phyloP scores from a whole-genome alignment of 306 rosid species.

The Pueraria montana region DNA sequence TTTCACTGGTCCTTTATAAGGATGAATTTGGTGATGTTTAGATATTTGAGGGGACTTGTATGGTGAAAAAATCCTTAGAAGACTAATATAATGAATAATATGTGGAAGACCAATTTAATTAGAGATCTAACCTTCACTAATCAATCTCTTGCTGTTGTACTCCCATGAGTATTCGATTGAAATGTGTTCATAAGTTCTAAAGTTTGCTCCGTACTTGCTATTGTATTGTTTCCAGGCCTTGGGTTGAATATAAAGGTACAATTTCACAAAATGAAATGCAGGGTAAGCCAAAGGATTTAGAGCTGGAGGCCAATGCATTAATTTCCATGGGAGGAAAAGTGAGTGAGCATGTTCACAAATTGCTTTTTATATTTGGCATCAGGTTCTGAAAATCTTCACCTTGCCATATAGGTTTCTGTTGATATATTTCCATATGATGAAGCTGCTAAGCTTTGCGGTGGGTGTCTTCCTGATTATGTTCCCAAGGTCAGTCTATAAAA shows the following conservation, averaged over 20 bases:
- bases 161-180: neutral
- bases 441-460: slow-evolving; percentile 74
- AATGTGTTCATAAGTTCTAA: slow-evolving; percentile 12
- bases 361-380: slow-evolving; percentile 24
- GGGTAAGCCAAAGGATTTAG: slow-evolving; percentile 69
- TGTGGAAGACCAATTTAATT: neutral
- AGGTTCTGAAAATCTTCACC: slow-evolving; percentile 42
- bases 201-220: slow-evolving; percentile 25
- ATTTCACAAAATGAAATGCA: slow-evolving; percentile 66
- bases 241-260: slow-evolving; percentile 81
- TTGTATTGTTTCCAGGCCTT: slow-evolving; percentile 66
- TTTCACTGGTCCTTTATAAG: neutral
- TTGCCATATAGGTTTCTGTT: slow-evolving; percentile 58
- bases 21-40: neutral
- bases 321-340: slow-evolving; percentile 72
- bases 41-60: slow-evolving; percentile 7
- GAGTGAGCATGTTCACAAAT: slow-evolving; percentile 53
- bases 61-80: neutral
- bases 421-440: slow-evolving; percentile 68
- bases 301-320: slow-evolving; percentile 68
- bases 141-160: slow-evolving; percentile 24
- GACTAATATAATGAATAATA: neutral
- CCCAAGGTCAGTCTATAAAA: slow-evolving; percentile 62
- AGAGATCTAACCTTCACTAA: slow-evolving; percentile 15
- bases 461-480: slow-evolving; percentile 79